Conservation (phyloP, 2,329 filamentous ascomycete genomes). For the Teratosphaeriaceae sp. region DNA sequence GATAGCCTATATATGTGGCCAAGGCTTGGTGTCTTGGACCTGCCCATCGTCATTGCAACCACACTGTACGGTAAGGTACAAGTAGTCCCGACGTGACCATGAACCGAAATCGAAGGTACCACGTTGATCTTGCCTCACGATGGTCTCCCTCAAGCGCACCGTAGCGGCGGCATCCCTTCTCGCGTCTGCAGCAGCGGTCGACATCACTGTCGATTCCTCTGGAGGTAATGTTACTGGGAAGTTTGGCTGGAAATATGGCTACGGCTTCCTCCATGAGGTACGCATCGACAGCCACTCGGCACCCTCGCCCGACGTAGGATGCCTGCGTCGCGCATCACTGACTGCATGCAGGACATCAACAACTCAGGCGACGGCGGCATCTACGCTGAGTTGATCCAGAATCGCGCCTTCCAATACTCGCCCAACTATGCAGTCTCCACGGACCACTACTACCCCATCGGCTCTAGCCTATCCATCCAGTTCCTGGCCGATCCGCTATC, state of each 20-base stretch:
- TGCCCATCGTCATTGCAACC: background rate
- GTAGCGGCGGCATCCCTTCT: background rate
- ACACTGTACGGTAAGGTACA: background rate
- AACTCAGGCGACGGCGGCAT: slow-evolving; percentile 62
- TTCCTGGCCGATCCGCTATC: slow-evolving; percentile 18
- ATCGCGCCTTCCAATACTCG: slow-evolving; percentile 57
- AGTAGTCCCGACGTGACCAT: too few relatives aligned
- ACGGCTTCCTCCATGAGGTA: slow-evolving; percentile 12
- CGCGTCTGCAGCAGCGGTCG: background rate
- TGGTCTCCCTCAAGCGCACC: background rate
- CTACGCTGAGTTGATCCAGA: slow-evolving; percentile 62
- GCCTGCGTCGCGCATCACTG: too few relatives aligned
- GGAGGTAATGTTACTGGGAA: background rate
- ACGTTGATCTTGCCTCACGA: background rate
- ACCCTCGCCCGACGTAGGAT: too few relatives aligned
- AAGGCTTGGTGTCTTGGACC: background rate
- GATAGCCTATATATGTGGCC: background rate
- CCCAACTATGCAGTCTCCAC: slow-evolving; percentile 6
- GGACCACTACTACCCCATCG: slow-evolving; percentile 14
- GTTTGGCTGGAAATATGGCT: background rate
- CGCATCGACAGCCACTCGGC: too few relatives aligned
- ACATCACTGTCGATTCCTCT: background rate
- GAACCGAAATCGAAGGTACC: too few relatives aligned
- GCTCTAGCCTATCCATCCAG: slow-evolving; percentile 16
- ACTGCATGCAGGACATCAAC: slow-evolving; percentile 23